Conservation (phyloP, 1,284 basidiomycete species). For the Trametes sp. region DNA sequence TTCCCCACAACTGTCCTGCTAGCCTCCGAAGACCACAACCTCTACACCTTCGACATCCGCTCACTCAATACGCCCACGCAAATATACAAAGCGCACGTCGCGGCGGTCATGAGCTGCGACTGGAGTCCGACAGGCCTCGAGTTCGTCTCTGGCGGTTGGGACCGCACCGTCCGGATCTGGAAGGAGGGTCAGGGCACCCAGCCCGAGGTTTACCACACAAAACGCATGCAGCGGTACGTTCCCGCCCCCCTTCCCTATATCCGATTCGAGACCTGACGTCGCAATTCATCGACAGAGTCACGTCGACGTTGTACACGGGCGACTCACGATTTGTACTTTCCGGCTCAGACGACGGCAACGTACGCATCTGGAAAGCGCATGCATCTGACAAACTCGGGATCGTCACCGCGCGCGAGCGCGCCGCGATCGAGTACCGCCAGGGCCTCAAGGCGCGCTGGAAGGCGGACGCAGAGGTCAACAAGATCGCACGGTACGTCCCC, state of each 20-base stretch:
- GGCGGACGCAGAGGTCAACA: slow-evolving; percentile 82
- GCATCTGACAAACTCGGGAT: slow-evolving; percentile 94
- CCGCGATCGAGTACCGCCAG: slow-evolving; percentile 92
- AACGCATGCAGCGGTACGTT: slow-evolving; percentile 93
- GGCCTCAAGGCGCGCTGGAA: slow-evolving; percentile 92
- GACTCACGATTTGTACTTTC: slow-evolving; percentile 94
- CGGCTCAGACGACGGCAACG: slow-evolving; percentile 97
- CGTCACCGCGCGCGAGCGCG: slow-evolving; percentile 90
- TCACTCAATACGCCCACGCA: slow-evolving; percentile 86
- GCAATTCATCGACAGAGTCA: slow-evolving; percentile 54
- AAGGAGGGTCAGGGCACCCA: slow-evolving; percentile 84
- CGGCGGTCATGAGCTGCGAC: slow-evolving; percentile 92
- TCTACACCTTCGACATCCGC: slow-evolving; percentile 98
- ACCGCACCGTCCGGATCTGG: slow-evolving; percentile 95
- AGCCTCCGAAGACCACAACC: slow-evolving; percentile 97
- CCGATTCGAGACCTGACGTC: slow-evolving; percentile 21
- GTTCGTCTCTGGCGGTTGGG: slow-evolving; percentile 97
- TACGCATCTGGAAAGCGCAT: slow-evolving; percentile 96
- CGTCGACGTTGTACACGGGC: slow-evolving; percentile 82
- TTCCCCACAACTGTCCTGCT: slow-evolving; percentile 92
- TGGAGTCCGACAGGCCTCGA: slow-evolving; percentile 97
- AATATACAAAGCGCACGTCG: slow-evolving; percentile 98
- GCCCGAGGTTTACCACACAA: slow-evolving; percentile 96
- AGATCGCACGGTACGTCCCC: slow-evolving; percentile 75
- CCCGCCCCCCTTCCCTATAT: slow-evolving; percentile 25